Conservation (phyloP, 2,329 filamentous ascomycete species). For the Rhinocladiella similis region DNA sequence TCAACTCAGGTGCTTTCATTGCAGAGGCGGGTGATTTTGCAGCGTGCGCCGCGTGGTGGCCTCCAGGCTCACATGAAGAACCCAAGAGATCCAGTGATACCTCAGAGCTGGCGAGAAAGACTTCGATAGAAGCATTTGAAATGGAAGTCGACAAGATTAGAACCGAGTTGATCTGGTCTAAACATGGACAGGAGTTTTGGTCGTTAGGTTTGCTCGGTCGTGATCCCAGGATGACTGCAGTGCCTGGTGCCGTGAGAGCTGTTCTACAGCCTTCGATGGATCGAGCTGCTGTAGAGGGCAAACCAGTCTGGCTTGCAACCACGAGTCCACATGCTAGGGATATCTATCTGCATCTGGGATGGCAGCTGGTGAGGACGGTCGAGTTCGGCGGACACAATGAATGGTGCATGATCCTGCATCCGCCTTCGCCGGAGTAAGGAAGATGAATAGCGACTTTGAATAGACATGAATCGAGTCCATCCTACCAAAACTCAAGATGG, state of each 20-base stretch:
- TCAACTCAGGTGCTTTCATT: neutral
- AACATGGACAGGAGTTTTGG: conserved; percentile 3
- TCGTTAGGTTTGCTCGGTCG: neutral
- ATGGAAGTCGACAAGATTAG: neutral
- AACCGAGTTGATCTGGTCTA: neutral
- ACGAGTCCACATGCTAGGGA: conserved; percentile 9
- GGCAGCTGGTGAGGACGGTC: conserved; percentile 4
- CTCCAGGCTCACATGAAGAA: neutral
- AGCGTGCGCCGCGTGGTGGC: neutral
- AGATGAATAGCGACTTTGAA: neutral
- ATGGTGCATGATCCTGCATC: conserved; percentile 7
- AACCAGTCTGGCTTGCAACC: conserved; percentile 16
- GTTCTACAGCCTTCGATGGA: conserved; percentile 15
- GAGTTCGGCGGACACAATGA: neutral
- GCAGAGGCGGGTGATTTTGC: conserved; percentile 2
- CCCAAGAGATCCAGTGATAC: neutral
- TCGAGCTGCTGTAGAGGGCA: conserved; percentile 2
- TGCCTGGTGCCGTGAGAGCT: conserved; percentile 16
- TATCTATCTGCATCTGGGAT: conserved; percentile 18
- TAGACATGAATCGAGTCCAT: too few relatives aligned
- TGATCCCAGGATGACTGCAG: neutral
- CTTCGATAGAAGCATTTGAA: neutral
- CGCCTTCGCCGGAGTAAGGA: neutral
- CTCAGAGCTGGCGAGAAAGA: neutral
- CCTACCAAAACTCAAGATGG: too few relatives aligned